Evolutionary conservation across 352 stramenopile species (phyloP).

Genomic region (Phytophthora foliorum): DNA sequence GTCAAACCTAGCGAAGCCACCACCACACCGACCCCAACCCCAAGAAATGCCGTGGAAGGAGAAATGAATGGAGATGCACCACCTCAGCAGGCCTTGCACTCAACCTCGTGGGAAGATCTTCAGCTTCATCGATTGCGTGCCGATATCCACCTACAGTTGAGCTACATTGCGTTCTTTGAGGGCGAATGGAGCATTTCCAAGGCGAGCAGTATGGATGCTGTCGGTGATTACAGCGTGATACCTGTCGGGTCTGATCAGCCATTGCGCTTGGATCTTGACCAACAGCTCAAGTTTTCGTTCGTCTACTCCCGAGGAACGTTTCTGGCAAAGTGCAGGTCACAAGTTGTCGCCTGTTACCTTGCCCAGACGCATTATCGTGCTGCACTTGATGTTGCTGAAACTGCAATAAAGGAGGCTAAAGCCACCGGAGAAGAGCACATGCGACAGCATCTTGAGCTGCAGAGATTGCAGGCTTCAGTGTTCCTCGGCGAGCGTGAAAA

Average conservation of each 20-base stretch:
- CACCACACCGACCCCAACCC: not conserved
- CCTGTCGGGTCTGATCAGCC: constrained; percentile 10
- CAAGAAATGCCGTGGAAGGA: constrained; percentile 1
- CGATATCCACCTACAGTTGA: constrained; percentile 51
- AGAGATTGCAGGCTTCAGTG: constrained; percentile 45
- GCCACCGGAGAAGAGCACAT: constrained; percentile 51
- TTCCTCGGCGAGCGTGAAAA: constrained; percentile 49
- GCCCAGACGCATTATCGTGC: constrained; percentile 37
- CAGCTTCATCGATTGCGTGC: constrained; percentile 38
- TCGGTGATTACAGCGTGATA: constrained; percentile 25
- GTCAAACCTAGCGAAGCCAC: constrained; percentile 9
- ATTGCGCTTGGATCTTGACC: constrained; percentile 38
- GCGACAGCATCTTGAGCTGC: constrained; percentile 53
- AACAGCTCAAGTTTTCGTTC: constrained; percentile 51
- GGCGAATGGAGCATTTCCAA: constrained; percentile 47
- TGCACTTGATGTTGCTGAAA: constrained; percentile 36
- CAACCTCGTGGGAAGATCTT: constrained; percentile 39
- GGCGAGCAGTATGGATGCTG: constrained; percentile 32
- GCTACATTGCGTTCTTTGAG: constrained; percentile 43
- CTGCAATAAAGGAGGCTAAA: constrained; percentile 51
- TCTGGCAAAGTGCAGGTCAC: constrained; percentile 47
- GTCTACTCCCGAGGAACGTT: constrained; percentile 45
- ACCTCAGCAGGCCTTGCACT: not conserved
- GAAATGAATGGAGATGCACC: not conserved
- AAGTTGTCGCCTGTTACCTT: constrained; percentile 52